Percentiles rank a stretch among this genome's conserved stretches.
Evolutionary conservation across 2,329 filamentous ascomycete species (phyloP).

Genomic region (Epichloe coenophiala): DNA sequence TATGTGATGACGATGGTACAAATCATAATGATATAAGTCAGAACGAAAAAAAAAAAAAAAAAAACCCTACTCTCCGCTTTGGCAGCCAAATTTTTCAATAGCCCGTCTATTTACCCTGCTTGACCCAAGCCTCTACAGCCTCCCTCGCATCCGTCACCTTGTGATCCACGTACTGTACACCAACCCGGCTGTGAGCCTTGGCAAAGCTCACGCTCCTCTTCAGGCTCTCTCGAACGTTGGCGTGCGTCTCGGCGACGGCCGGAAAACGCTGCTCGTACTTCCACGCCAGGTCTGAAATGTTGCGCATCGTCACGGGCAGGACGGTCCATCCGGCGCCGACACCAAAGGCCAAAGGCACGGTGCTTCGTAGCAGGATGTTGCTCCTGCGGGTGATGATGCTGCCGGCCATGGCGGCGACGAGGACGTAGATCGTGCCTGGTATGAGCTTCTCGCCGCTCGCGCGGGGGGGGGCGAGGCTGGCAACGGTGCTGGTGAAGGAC

Average conservation of each 20-base stretch:
- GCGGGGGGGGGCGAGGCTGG: conserved; percentile 72
- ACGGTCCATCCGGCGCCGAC: conserved; percentile 73
- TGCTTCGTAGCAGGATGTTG: conserved; percentile 66
- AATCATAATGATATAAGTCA: conserved; percentile 3
- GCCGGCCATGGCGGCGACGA: conserved; percentile 89
- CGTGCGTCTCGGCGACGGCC: conserved; percentile 66
- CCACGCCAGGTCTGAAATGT: conserved; percentile 78
- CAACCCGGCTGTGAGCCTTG: conserved; percentile 58
- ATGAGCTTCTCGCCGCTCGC: conserved; percentile 81
- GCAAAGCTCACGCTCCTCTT: conserved; percentile 59
- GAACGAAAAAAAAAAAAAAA: background rate
- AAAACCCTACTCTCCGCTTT: background rate
- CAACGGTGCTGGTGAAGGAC: conserved; percentile 78
- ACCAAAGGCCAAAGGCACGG: conserved; percentile 66
- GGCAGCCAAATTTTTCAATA: conserved; percentile 8
- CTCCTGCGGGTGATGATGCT: conserved; percentile 83
- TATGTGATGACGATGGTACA: conserved; percentile 27
- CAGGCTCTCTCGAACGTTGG: conserved; percentile 55
- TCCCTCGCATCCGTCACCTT: conserved; percentile 67
- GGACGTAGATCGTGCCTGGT: conserved; percentile 80
- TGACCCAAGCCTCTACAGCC: conserved; percentile 76
- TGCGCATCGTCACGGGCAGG: conserved; percentile 79
- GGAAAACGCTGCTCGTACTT: conserved; percentile 86
- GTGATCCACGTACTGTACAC: conserved; percentile 60
- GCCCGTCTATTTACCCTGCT: conserved; percentile 59